Base-by-base conservation (phyloP, 176 grass and related monocot species). In the Carex scoparia region DNA sequence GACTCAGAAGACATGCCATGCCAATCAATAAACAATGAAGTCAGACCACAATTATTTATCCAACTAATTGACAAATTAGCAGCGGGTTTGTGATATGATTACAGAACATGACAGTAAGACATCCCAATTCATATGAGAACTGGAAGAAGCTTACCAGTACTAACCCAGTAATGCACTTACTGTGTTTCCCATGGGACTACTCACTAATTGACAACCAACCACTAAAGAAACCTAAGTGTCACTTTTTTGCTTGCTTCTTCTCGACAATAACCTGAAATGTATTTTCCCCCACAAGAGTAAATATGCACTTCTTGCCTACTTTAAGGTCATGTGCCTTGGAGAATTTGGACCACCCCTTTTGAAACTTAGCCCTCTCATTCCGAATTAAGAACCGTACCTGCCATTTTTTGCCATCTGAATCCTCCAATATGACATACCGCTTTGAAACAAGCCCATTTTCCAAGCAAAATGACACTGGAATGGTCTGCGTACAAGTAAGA, bases 271-370 rank as follows among this genome's bases (percentile, higher is more conserved):
- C 86, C 54, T 19, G 51, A 27, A 87, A 63, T 18, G 69, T 73
- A 69, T 87, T 66, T 73, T 87, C 16, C 27, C 11, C 4, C 10
- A 76, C 86, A 53, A 87, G 68, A 10, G 55, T 46, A n/a, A 87
- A 87, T 44, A 83, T 73, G 66, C 86, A 87, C 60, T 54, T 87
- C 1, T 87, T 56, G 10, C 86, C 86, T 83, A 57, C 79, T 83
- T 87, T 49, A 49, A 87, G 42, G 18, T 87, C 11, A 55, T 82
- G 68, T 65, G 16, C 86, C 23, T 76, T 30, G 10, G 53, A 80
- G 51, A 84, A 85, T 8, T 61, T 61, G 9, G 30, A 16, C 74
- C 82, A 81, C 19, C 82, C 71, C 19, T 81, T 88, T 55, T 70
- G 61, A 37, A 88, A 23, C 7, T 59, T 37, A 13, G 44, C 57